Base-by-base conservation (phyloP, 148 eudicot species). In the Persicaria tinctoria region DNA sequence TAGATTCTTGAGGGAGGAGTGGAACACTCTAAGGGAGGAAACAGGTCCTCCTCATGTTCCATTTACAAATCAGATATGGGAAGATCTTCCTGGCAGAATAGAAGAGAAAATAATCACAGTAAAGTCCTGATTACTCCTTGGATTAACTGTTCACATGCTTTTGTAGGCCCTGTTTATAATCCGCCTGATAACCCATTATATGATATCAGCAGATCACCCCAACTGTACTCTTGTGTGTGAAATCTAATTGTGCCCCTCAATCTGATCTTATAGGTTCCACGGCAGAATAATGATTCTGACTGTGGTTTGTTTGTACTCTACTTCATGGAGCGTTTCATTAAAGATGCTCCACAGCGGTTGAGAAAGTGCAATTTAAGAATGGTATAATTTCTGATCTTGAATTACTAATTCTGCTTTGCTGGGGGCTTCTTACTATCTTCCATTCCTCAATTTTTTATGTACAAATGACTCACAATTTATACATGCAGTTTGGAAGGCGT, bases 261-360 rank as follows among this genome's bases (percentile, higher is more conserved):
- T 56, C 68, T 55, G 32, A 73, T 73, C 48, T 16, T 73, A 14
- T 56, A 92, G 99, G 99, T 91, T 38, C 97, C 99, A 5, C 88
- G 88, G 56, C 99, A 92, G 87, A 86, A 81, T 48, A 92, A 95
- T 70, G 99, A 90, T 2, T 95, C 83, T 69, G 99, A 95, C 73
- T 95, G 97, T 74, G 99, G 99, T 56, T 84, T 87, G 9, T 95
- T 95, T 85, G 99, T 95, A 50, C 89, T 95, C 20, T 90, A 73
- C 84, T 95, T 86, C 76, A 92, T 95, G 77, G 96, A 95, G 78
- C 97, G 97, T 17, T 90, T 95, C 85, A 82, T 92, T 57, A 68
- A 75, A 44, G 88, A 86, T 47, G 97, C 93, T 74, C 97, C 92
- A 51, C 79, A 80, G 73, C 84, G 97, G 84, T 81, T 92, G 74